Evolutionary conservation across 192 early-diverging fungal species (phyloP).

Genomic region (Oehlia diaphana): DNA sequence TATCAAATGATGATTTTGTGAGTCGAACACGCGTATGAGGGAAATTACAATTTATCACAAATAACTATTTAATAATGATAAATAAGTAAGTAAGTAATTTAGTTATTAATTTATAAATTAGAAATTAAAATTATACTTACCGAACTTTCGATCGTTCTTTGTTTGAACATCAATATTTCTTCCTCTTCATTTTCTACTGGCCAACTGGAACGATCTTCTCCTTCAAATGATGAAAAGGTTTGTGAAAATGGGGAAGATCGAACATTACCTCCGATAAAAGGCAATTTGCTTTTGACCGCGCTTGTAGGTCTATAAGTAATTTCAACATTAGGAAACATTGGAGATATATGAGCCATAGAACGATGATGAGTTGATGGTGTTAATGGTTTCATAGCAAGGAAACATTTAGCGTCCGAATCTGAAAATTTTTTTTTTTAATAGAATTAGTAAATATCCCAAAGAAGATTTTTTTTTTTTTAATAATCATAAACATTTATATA

Average conservation of each 20-base stretch:
- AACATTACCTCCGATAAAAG: slow-evolving; percentile 32
- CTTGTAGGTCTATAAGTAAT: slow-evolving; percentile 38
- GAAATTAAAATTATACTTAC: slow-evolving; percentile 40
- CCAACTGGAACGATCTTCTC: slow-evolving; percentile 50
- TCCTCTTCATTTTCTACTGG: slow-evolving; percentile 58
- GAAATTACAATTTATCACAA: slow-evolving; percentile 46
- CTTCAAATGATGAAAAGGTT: slow-evolving; percentile 40
- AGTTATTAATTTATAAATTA: too few relatives aligned
- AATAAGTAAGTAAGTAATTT: not conserved
- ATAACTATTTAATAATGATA: slow-evolving; percentile 30
- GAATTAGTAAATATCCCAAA: too few relatives aligned
- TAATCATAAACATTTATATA: not conserved
- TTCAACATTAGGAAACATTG: slow-evolving; percentile 42
- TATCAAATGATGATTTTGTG: slow-evolving; percentile 40
- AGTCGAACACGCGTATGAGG: slow-evolving; percentile 37
- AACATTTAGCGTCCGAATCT: slow-evolving; percentile 35
- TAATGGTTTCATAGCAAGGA: slow-evolving; percentile 32
- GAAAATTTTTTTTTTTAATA: not conserved
- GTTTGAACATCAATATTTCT: slow-evolving; percentile 54
- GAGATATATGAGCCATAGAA: slow-evolving; percentile 26
- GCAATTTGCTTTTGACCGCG: slow-evolving; percentile 26
- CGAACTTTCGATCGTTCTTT: slow-evolving; percentile 55
- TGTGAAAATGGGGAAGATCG: slow-evolving; percentile 43
- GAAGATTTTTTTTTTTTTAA: too few relatives aligned
- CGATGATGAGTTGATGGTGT: slow-evolving; percentile 16